Percentiles rank a stretch among this genome's conserved stretches.
Evolutionary conservation across 768 basidiomycete species (phyloP).

Genomic region (Mycena olivaceomarginata): DNA sequence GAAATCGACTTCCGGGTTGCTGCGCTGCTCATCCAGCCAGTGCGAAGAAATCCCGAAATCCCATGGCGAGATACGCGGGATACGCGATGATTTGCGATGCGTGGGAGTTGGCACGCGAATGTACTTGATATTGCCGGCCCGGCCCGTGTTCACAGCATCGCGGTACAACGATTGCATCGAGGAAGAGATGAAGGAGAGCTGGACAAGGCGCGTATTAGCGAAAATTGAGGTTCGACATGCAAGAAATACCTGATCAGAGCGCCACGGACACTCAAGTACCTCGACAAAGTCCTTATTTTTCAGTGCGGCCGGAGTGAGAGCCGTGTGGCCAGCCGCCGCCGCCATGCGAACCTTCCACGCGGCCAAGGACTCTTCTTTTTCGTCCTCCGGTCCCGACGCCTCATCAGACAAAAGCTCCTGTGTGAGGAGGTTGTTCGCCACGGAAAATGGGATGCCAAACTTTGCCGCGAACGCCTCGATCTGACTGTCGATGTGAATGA

Average conservation of each 20-base stretch:
- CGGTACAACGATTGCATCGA: background rate
- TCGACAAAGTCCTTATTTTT: background rate
- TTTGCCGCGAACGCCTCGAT: background rate
- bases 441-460: background rate
- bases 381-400: slow-evolving; percentile 22
- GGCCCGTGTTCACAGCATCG: background rate
- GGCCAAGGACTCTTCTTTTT: background rate
- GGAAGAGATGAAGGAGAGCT: background rate
- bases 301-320: background rate
- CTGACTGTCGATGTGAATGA: background rate
- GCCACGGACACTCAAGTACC: background rate
- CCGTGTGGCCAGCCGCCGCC: background rate
- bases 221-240: background rate
- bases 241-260: background rate
- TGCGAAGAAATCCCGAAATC: background rate
- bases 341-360: slow-evolving; percentile 24
- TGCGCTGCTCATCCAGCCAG: background rate
- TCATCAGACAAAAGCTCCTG: slow-evolving; percentile 9
- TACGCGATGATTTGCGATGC: background rate
- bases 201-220: background rate
- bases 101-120: background rate
- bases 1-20: background rate
- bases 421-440: background rate
- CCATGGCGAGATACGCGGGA: background rate
- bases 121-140: background rate